These are phyloP conservation scores for Aphanoascus verrucosus DNA, from an alignment of 2,329 filamentous ascomycete genomes.

Conservation along the genomic window DNA sequence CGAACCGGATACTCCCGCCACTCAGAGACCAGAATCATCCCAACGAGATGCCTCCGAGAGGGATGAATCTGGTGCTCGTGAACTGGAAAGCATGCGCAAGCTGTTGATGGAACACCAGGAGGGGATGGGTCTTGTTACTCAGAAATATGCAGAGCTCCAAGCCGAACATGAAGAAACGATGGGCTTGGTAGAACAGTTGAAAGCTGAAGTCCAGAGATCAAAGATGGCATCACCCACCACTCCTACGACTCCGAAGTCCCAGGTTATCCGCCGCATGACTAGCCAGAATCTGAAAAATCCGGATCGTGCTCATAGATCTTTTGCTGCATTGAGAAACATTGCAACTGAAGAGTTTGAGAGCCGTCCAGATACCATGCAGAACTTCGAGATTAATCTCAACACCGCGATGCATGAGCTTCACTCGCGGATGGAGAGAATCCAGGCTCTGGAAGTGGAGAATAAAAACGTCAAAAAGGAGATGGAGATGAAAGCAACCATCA, in stretches of 20 bases:
- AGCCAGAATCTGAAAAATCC: slow-evolving; percentile 71
- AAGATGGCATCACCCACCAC: slow-evolving; percentile 45
- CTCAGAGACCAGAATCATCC: slow-evolving; percentile 19
- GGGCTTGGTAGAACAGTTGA: slow-evolving; percentile 81
- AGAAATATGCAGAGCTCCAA: slow-evolving; percentile 75
- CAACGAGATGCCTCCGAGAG: slow-evolving; percentile 21
- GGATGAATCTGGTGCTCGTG: slow-evolving; percentile 45
- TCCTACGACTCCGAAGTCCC: slow-evolving; percentile 50
- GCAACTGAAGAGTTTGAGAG: slow-evolving; percentile 75
- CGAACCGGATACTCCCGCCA: slow-evolving; percentile 47
- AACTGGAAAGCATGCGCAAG: slow-evolving; percentile 60
- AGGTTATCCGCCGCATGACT: slow-evolving; percentile 85
- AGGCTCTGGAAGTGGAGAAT: slow-evolving; percentile 78
- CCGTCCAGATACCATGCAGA: slow-evolving; percentile 75
- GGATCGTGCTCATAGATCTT: slow-evolving; percentile 83
- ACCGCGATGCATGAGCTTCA: slow-evolving; percentile 88
- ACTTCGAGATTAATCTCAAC: slow-evolving; percentile 84
- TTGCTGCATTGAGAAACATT: slow-evolving; percentile 79
- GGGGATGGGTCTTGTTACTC: slow-evolving; percentile 59
- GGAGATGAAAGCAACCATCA: slow-evolving; percentile 93
- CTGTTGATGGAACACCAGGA: slow-evolving; percentile 67
- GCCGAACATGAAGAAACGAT: slow-evolving; percentile 70
- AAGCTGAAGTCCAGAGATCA: slow-evolving; percentile 72
- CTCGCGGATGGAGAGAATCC: slow-evolving; percentile 73
- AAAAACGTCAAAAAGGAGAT: slow-evolving; percentile 82